Evolutionary conservation across 352 stramenopile species (phyloP).

Genomic region (Phytophthora ohioensis): DNA sequence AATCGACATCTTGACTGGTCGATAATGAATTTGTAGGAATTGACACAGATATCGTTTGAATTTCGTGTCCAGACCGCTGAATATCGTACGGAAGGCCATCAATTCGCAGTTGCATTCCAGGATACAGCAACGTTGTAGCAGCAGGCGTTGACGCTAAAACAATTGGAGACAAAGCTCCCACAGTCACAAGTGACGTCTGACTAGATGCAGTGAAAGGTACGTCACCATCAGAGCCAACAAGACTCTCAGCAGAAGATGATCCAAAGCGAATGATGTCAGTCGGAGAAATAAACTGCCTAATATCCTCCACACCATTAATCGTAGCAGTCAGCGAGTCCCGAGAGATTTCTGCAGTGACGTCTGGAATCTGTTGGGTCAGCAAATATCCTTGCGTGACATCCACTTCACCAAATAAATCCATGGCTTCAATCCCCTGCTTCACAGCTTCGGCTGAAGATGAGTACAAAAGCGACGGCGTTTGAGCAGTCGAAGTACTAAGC

Average conservation of each 20-base stretch:
- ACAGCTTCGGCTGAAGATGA: slow-evolving; percentile 63
- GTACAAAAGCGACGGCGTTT: slow-evolving; percentile 66
- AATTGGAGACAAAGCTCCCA: slow-evolving; percentile 58
- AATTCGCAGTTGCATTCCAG: slow-evolving; percentile 90
- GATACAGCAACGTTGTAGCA: slow-evolving; percentile 69
- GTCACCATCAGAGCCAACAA: slow-evolving; percentile 73
- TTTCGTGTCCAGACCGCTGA: slow-evolving; percentile 88
- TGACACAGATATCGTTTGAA: slow-evolving; percentile 81
- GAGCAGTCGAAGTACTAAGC: slow-evolving; percentile 45
- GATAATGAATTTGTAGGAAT: slow-evolving; percentile 43
- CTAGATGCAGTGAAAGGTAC: slow-evolving; percentile 55
- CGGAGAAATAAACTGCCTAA: slow-evolving; percentile 67
- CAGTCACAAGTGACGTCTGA: slow-evolving; percentile 57
- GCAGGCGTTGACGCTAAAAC: slow-evolving; percentile 37
- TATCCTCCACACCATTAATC: slow-evolving; percentile 60
- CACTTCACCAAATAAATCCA: slow-evolving; percentile 78
- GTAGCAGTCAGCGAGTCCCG: slow-evolving; percentile 60
- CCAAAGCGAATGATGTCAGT: slow-evolving; percentile 78
- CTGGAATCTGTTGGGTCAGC: slow-evolving; percentile 61
- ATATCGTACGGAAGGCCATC: slow-evolving; percentile 91
- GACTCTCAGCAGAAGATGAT: slow-evolving; percentile 37
- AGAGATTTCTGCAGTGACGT: slow-evolving; percentile 57
- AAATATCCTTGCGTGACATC: slow-evolving; percentile 64
- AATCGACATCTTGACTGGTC: slow-evolving; percentile 10
- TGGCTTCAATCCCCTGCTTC: slow-evolving; percentile 77